Evolutionary conservation across 768 basidiomycete species (phyloP), one percentile per base, ranked within the genome.

Genomic region (Tubosaeta sp.): DNA sequence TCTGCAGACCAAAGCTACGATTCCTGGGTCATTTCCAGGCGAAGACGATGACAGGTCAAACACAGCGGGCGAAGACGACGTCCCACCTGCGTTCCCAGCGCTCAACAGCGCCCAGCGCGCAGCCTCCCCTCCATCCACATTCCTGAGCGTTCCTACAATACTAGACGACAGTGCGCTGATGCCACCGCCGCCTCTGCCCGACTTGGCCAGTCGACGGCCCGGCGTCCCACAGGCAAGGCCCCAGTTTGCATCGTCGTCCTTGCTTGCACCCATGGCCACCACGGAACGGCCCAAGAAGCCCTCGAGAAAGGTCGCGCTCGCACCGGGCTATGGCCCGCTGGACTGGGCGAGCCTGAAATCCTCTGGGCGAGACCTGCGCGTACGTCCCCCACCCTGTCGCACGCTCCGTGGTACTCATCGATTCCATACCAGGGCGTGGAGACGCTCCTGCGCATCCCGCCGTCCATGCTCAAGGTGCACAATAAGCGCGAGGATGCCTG

Each of bases 281-380:
- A 51, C 34, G 9, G 43, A 51, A 22, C 50, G 42, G 13, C 50
- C 43, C 25, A 46, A 46, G 9, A 32, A 48, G 38, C 39, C 54
- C 37, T 55, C 57, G 22, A 16, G 50, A 27, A 51, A 51, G 50
- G 50, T 51, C 1, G 90, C 85, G 5, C 79, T 99, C 5, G 85
- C 89, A 11, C 95, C 95, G 2, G 97, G 97, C 6, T 88, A 87
- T 68, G 88, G 91, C 55, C 84, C 93, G 10, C 69, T 99, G 27
- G 97, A 99, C 70, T 99, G 95, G 95, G 94, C 92, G 2, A 83
- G 78, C 43, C 71, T 97, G 52, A 94, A 95, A 68, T 72, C 82
- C 4, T 91, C 86, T 6, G 94, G 94, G 1, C 64, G 72, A 49
- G 85, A 97, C 75, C 69, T 97, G 7, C 73, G 90, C 48, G 92